Conservation (phyloP, 2,329 filamentous ascomycete species). For the Verticillium nonalfalfae region DNA sequence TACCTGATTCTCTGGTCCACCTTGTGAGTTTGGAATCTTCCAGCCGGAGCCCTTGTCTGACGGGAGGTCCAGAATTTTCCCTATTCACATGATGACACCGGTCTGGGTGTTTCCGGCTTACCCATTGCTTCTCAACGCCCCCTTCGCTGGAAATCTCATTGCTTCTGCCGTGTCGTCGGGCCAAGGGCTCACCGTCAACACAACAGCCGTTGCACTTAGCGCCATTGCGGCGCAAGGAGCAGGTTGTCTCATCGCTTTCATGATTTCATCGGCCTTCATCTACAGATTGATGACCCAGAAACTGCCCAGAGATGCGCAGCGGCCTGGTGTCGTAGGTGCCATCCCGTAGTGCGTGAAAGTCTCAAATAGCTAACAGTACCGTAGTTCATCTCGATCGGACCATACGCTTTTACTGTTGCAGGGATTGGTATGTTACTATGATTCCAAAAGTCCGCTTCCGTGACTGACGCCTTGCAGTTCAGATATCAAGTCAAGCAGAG, state of each 20-base stretch:
- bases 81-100: constrained; percentile 79
- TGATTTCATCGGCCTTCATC: constrained; percentile 79
- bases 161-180: constrained; percentile 24
- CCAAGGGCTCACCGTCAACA: constrained; percentile 25
- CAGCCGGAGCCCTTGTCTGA: too few species aligned
- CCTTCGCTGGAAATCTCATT: constrained; percentile 59
- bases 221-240: constrained; percentile 47
- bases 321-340: constrained; percentile 60
- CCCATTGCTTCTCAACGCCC: constrained; percentile 69
- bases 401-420: constrained; percentile 53
- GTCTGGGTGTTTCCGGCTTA: constrained; percentile 87
- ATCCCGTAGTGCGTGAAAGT: neutral
- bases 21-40: constrained; percentile 27
- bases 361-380: neutral
- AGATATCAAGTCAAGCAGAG: constrained; percentile 35
- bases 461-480: constrained; percentile 19
- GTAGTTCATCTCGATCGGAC: constrained; percentile 76
- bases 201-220: constrained; percentile 39
- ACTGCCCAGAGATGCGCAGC: constrained; percentile 65
- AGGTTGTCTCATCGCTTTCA: constrained; percentile 55
- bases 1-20: constrained; percentile 68
- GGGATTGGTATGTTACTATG: constrained; percentile 28
- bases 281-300: constrained; percentile 88
- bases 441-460: neutral
- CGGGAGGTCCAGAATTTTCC: constrained; percentile 32